Base-by-base conservation (phyloP, 306 rosid genomes). In the Quercus cerris region DNA sequence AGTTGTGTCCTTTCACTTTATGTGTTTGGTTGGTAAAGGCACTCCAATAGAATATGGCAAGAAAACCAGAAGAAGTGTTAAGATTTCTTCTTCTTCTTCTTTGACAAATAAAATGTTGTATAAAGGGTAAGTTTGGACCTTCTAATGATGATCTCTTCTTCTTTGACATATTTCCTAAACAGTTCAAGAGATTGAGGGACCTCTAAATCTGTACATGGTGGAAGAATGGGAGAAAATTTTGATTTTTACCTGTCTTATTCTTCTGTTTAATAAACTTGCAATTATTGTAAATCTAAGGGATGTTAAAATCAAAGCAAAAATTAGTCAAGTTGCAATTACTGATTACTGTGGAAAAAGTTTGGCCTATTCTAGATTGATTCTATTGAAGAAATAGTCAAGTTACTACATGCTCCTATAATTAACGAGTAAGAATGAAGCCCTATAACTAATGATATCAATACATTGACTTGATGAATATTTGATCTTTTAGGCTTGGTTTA, bases 401-500 rank as follows among this genome's bases (percentile, higher is more conserved):
- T 18, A 13, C 20, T 12, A 6, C 8, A 27, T 27, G 69, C n/a
- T 14, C 3, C 69, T 27, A 62, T 62, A 7, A 33, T 9, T 31
- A 18, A 67, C 4, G 51, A 18, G 71, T 33, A 33, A 67, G 71
- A 67, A 67, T 33, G 49, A 46, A 18, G 75, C 11, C 59, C 25
- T 33, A 12, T 14, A 38, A 15, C 62, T 70, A 54, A 52, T 68
- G 77, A 71, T 51, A 55, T 75, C 3, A 54, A 56, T 49, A 38
- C 30, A 71, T 58, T 80, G 13, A 82, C 70, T 62, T 75, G 46
- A 71, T 81, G 73, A 81, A 59, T 81, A 52, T 76, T 83, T 67
- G 71, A 58, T 71, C 64, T 77, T 84, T 75, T 57, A 94, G 97
- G 97, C 97, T 70, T 94, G 97, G 98, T 93, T 94, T 82, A 81